phyloP scores from a whole-genome alignment of 371 early-diverging fungal species.

The Mucor irregularis region DNA sequence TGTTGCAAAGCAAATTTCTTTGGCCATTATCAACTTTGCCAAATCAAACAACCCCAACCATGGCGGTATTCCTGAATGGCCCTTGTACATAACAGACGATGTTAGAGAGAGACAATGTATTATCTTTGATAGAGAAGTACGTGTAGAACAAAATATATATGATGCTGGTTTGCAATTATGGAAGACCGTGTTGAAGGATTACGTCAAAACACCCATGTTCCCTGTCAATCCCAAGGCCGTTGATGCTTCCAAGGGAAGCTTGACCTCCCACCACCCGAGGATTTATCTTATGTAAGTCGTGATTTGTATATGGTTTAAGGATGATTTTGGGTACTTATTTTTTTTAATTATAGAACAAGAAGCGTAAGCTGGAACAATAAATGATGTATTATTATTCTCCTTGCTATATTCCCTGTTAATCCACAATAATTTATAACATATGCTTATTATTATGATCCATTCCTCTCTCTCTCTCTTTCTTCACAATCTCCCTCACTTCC shows the following conservation, averaged over 20 bases:
- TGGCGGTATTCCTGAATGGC: conserved; percentile 36
- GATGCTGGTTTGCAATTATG: conserved; percentile 24
- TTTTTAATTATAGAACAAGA: conserved; percentile 4
- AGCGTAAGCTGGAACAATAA: neutral
- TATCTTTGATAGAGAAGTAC: conserved; percentile 33
- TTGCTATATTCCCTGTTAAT: too few species aligned
- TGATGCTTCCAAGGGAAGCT: neutral
- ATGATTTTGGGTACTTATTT: neutral
- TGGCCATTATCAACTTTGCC: conserved; percentile 31
- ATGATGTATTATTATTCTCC: too few species aligned
- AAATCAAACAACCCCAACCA: conserved; percentile 26
- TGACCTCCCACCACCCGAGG: conserved; percentile 6
- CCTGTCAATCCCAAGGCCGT: conserved; percentile 15
- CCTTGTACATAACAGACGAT: conserved; percentile 11
- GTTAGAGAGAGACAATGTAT: conserved; percentile 18
- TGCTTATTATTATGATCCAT: too few species aligned
- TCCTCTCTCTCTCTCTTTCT: too few species aligned
- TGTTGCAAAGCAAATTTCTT: conserved; percentile 33
- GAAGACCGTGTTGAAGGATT: conserved; percentile 31
- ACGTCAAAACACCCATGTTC: conserved; percentile 25
- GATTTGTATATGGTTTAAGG: neutral
- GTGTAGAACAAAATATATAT: conserved; percentile 25
- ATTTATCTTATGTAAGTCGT: conserved; percentile 3
- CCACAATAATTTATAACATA: too few species aligned
- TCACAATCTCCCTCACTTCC: too few species aligned